Evolutionary conservation across 352 stramenopile genomes (phyloP).

Genomic region (Salisapilia sapeloensis): DNA sequence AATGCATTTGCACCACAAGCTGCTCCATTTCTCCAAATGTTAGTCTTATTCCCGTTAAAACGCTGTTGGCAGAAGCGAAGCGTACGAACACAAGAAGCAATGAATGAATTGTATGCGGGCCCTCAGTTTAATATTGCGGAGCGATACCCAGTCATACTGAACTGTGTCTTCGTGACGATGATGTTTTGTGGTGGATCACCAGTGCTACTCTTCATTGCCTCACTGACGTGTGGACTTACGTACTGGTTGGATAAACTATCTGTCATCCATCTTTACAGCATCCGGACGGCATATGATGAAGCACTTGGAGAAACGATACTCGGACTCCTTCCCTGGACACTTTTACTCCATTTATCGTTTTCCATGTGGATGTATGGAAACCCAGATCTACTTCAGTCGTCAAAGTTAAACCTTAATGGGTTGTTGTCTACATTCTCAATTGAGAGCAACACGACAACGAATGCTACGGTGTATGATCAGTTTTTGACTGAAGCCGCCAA

Average conservation of each 20-base stretch:
- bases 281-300: constrained; percentile 71
- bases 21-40: constrained; percentile 38
- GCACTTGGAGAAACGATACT: constrained; percentile 43
- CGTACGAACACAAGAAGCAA: constrained; percentile 50
- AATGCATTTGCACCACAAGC: constrained; percentile 58
- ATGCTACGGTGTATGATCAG: constrained; percentile 25
- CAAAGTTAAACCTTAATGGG: constrained; percentile 21
- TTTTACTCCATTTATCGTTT: constrained; percentile 50
- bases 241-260: constrained; percentile 77
- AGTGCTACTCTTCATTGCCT: constrained; percentile 58
- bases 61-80: constrained; percentile 16
- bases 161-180: constrained; percentile 73
- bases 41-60: constrained; percentile 26
- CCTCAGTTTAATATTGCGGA: constrained; percentile 59
- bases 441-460: constrained; percentile 6
- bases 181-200: constrained; percentile 67
- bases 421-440: constrained; percentile 19
- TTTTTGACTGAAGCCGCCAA: constrained; percentile 16
- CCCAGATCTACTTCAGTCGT: constrained; percentile 32
- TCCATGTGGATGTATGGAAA: constrained; percentile 79
- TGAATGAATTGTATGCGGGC: constrained; percentile 63
- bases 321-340: constrained; percentile 39
- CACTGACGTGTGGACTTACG: constrained; percentile 31
- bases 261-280: constrained; percentile 51
- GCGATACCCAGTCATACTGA: constrained; percentile 70